A percentile compares a stretch with the other conserved stretches of the same genome.
These are phyloP conservation scores for Thelonectria discophora DNA, from an alignment of 2,329 filamentous ascomycete species.

Conservation along the genomic window DNA sequence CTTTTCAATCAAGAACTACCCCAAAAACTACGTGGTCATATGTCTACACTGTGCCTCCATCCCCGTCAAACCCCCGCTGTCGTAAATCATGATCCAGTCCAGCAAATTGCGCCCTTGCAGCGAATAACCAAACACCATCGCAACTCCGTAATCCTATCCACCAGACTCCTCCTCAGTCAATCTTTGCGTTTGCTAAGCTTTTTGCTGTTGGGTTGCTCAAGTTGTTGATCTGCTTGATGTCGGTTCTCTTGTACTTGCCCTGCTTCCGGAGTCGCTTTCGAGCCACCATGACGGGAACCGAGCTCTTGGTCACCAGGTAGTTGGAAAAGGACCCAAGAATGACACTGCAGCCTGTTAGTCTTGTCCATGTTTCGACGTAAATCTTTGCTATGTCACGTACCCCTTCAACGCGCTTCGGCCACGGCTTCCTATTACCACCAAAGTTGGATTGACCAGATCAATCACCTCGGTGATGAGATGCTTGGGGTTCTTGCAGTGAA, in stretches of 20 bases:
- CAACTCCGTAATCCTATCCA: slow-evolving; percentile 22
- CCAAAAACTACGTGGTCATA: slow-evolving; percentile 15
- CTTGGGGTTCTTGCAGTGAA: slow-evolving; percentile 98
- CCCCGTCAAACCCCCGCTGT: slow-evolving; percentile 13
- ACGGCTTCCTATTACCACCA: slow-evolving; percentile 92
- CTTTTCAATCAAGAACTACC: slow-evolving; percentile 16
- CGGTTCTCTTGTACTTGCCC: slow-evolving; percentile 76
- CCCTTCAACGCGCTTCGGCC: slow-evolving; percentile 93
- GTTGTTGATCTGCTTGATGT: slow-evolving; percentile 82
- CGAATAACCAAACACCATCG: slow-evolving; percentile 25
- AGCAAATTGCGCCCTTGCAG: slow-evolving; percentile 7
- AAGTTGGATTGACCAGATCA: slow-evolving; percentile 87
- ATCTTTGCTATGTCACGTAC: slow-evolving; percentile 59
- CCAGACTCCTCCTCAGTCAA: slow-evolving; percentile 63
- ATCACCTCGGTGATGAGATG: slow-evolving; percentile 98
- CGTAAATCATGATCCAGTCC: slow-evolving; percentile 17
- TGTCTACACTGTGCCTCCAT: slow-evolving; percentile 14
- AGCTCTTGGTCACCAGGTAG: slow-evolving; percentile 96
- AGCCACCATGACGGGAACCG: slow-evolving; percentile 97
- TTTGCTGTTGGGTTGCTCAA: slow-evolving; percentile 74
- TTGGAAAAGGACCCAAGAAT: slow-evolving; percentile 97
- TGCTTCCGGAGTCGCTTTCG: slow-evolving; percentile 89
- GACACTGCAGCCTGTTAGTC: slow-evolving; percentile 68
- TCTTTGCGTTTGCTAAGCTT: slow-evolving; percentile 75
- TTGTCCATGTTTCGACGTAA: neutral